Conservation (phyloP, 306 rosid genomes). For the Medicago ruthenica region DNA sequence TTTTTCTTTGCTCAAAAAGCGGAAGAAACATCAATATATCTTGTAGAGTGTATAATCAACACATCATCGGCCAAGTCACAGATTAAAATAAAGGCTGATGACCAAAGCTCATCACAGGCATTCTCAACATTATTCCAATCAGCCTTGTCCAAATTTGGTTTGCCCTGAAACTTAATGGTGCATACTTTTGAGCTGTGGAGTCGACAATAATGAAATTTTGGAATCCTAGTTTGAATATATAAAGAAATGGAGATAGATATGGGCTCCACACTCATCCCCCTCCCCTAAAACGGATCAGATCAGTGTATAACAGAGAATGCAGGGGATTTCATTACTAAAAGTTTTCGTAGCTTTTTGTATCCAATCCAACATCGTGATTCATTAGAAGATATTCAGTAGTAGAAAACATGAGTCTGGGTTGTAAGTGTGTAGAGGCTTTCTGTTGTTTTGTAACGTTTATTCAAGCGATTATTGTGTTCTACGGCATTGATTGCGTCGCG, state of each 20-base stretch:
- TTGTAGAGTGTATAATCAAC: constrained; percentile 92
- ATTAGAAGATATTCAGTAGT: constrained; percentile 27
- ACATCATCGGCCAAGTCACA: constrained; percentile 85
- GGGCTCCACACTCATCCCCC: neutral
- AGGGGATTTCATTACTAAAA: constrained; percentile 37
- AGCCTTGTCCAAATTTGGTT: constrained; percentile 83
- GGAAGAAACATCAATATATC: constrained; percentile 74
- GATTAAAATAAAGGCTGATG: constrained; percentile 87
- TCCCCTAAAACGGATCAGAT: neutral
- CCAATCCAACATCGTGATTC: constrained; percentile 24
- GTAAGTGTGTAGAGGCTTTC: constrained; percentile 40
- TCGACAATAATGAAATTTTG: constrained; percentile 35
- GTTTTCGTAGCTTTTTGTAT: constrained; percentile 47
- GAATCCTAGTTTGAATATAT: constrained; percentile 42
- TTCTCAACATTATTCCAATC: constrained; percentile 81
- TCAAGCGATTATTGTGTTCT: constrained; percentile 25
- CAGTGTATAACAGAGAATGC: constrained; percentile 39
- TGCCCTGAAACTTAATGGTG: constrained; percentile 51
- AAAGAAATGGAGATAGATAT: constrained; percentile 36
- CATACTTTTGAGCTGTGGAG: constrained; percentile 30
- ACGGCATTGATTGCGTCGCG: constrained; percentile 28
- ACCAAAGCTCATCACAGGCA: constrained; percentile 73
- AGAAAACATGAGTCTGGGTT: constrained; percentile 40
- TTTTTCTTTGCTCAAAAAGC: constrained; percentile 97
- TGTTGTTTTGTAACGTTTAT: constrained; percentile 32